phyloP scores from a whole-genome alignment of 2,329 filamentous ascomycete species.

The Monosporascus sp. region DNA sequence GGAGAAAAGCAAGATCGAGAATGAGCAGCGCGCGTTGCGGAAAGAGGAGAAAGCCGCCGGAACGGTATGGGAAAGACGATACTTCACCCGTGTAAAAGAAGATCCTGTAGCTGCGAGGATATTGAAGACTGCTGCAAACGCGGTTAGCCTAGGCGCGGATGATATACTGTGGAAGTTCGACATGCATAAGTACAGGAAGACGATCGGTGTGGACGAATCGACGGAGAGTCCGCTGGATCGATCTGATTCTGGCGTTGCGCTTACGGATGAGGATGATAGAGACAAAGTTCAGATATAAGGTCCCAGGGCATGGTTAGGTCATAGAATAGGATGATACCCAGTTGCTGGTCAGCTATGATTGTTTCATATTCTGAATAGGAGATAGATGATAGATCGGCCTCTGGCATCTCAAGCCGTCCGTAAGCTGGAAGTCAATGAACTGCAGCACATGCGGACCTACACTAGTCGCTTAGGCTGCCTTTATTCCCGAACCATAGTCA shows the following conservation, averaged over 20 bases:
- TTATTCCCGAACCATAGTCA: too few species aligned
- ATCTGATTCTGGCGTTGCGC: constrained; percentile 21
- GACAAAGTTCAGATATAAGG: not conserved
- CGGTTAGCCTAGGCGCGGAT: constrained; percentile 2
- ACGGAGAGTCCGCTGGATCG: constrained; percentile 17
- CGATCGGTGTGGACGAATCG: constrained; percentile 8
- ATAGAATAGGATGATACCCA: too few species aligned
- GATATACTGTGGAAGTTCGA: constrained; percentile 22
- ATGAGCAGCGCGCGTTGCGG: constrained; percentile 58
- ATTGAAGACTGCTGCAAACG: not conserved
- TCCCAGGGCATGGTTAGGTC: not conserved
- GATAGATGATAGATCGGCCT: too few species aligned
- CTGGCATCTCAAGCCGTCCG: too few species aligned
- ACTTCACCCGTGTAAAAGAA: constrained; percentile 12
- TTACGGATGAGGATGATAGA: constrained; percentile 2
- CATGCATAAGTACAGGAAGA: constrained; percentile 15
- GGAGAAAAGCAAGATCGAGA: constrained; percentile 88
- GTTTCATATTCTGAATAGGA: too few species aligned
- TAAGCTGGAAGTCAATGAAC: too few species aligned
- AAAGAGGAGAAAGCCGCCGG: constrained; percentile 15
- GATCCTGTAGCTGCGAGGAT: constrained; percentile 15
- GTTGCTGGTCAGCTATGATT: too few species aligned
- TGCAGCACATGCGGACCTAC: too few species aligned
- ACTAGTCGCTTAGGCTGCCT: too few species aligned
- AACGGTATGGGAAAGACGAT: constrained; percentile 16